Evolutionary conservation across 2,329 filamentous ascomycete genomes (phyloP).

Genomic region (Scedosporium aurantiacum): DNA sequence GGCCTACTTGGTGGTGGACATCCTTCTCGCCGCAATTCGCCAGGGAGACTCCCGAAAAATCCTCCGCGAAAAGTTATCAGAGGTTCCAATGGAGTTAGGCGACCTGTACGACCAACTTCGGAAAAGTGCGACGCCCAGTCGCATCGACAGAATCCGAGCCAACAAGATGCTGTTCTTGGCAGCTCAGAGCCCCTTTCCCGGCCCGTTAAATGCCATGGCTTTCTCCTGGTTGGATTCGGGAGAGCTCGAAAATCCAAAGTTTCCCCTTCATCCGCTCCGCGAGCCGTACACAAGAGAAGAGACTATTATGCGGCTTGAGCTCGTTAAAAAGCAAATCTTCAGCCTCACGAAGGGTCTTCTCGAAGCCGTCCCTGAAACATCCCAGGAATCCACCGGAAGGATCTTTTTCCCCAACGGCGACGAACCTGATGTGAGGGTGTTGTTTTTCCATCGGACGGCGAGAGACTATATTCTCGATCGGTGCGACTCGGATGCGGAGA

Average conservation of each 20-base stretch:
- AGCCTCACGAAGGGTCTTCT: background rate
- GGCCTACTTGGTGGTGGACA: conserved; percentile 1
- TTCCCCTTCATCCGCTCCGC: background rate
- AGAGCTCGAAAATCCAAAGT: background rate
- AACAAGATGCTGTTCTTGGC: background rate
- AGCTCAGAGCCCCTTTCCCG: background rate
- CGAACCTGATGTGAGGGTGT: no score
- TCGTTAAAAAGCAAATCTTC: background rate
- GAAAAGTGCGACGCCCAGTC: background rate
- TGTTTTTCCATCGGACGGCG: no score
- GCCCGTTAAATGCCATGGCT: no score
- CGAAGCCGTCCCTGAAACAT: no score
- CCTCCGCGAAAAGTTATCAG: background rate
- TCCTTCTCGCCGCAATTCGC: background rate
- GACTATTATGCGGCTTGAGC: background rate
- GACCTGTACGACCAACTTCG: background rate
- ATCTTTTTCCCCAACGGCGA: no score
- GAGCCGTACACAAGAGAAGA: background rate
- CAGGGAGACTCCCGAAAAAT: background rate
- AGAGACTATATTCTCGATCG: no score
- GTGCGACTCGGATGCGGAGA: no score
- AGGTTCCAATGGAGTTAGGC: background rate
- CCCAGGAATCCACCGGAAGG: no score
- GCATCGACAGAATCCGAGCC: background rate
- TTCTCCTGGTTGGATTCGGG: no score